These are phyloP conservation scores for Abrus precatorius DNA, from an alignment of 306 rosid species.

Conservation along the genomic window DNA sequence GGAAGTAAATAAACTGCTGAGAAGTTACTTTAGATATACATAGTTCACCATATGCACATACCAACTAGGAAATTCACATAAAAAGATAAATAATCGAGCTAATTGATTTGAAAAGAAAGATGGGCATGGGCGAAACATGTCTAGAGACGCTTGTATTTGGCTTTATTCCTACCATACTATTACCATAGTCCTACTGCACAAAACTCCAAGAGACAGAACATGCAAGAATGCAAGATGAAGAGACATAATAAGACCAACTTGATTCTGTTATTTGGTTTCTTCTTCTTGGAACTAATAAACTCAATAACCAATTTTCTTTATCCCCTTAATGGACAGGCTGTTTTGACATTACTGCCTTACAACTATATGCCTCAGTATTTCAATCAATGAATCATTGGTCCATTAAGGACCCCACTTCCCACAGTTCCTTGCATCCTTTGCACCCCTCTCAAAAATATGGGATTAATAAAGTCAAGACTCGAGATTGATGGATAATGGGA, in stretches of 20 bases:
- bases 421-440: neutral
- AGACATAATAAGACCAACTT: conserved; percentile 69
- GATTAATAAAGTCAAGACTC: conserved; percentile 29
- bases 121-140: conserved; percentile 11
- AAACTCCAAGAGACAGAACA: conserved; percentile 68
- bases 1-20: neutral
- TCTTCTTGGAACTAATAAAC: conserved; percentile 59
- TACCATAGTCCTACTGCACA: conserved; percentile 44
- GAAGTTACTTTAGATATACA: neutral
- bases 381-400: conserved; percentile 40
- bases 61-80: neutral
- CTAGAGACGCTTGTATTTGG: conserved; percentile 48
- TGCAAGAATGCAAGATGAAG: conserved; percentile 48
- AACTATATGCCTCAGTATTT: conserved; percentile 36
- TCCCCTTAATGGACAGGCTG: conserved; percentile 43
- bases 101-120: conserved; percentile 41
- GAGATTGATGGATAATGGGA: neutral
- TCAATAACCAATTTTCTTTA: conserved; percentile 22
- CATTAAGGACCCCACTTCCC: conserved; percentile 47
- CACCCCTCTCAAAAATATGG: neutral
- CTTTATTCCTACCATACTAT: conserved; percentile 40
- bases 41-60: neutral
- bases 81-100: conserved; percentile 6
- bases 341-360: conserved; percentile 45
- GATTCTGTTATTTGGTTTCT: conserved; percentile 69